phyloP scores from a whole-genome alignment of 2,329 filamentous ascomycete species.

The Sphaerulina musiva region DNA sequence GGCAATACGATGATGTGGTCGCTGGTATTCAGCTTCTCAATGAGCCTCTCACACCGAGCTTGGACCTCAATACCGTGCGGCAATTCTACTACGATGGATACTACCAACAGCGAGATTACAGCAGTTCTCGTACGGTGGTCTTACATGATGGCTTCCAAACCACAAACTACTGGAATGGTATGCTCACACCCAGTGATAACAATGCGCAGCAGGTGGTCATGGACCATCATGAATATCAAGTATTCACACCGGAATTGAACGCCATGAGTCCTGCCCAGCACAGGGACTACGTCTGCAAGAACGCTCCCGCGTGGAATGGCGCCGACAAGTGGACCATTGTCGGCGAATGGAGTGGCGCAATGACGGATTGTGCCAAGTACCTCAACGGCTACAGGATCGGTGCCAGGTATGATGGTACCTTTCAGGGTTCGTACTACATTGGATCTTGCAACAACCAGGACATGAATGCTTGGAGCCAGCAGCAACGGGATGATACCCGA shows the following conservation, averaged over 20 bases:
- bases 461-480: conserved; percentile 43
- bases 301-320: conserved; percentile 43
- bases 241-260: conserved; percentile 51
- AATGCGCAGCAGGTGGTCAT: conserved; percentile 52
- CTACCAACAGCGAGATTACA: conserved; percentile 34
- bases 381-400: conserved; percentile 52
- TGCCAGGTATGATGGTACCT: conserved; percentile 55
- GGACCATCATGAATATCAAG: conserved; percentile 64
- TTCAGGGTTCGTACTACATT: conserved; percentile 41
- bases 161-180: conserved; percentile 55
- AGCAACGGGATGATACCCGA: conserved; percentile 42
- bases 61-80: conserved; percentile 42
- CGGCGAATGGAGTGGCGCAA: conserved; percentile 62
- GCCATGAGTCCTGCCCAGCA: conserved; percentile 49
- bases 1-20: conserved; percentile 52
- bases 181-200: conserved; percentile 48
- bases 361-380: conserved; percentile 54
- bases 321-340: conserved; percentile 61
- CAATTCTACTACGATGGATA: conserved; percentile 53
- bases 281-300: conserved; percentile 50
- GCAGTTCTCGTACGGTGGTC: conserved; percentile 42
- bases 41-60: conserved; percentile 47
- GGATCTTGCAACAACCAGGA: conserved; percentile 51
- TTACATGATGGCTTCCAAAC: conserved; percentile 53
- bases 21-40: conserved; percentile 53